Conservation (phyloP, 2,329 filamentous ascomycete species). For the Fusarium sp. region DNA sequence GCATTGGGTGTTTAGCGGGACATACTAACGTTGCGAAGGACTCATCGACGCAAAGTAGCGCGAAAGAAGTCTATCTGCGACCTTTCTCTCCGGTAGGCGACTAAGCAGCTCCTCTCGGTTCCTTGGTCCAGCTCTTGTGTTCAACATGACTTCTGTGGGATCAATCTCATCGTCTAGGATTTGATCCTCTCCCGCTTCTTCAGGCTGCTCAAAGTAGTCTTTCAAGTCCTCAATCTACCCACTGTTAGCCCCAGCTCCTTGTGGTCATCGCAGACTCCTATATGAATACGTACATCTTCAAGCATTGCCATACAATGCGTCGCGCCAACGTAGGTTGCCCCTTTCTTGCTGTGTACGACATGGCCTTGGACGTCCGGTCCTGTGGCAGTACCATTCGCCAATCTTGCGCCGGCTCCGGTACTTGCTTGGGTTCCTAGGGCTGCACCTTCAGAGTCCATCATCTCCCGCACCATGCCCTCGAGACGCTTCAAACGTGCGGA, state of each 20-base stretch:
- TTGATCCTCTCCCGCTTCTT: slow-evolving; percentile 50
- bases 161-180: slow-evolving; percentile 50
- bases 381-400: slow-evolving; percentile 13
- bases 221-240: slow-evolving; percentile 68
- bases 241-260: slow-evolving; percentile 2
- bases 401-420: background rate
- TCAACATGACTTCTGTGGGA: slow-evolving; percentile 56
- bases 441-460: slow-evolving; percentile 57
- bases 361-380: slow-evolving; percentile 50
- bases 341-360: slow-evolving; percentile 56
- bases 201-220: slow-evolving; percentile 64
- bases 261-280: background rate
- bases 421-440: background rate
- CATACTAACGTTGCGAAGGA: slow-evolving; percentile 60
- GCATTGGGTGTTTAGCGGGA: background rate
- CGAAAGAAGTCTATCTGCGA: slow-evolving; percentile 62
- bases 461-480: slow-evolving; percentile 66
- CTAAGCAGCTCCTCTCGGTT: slow-evolving; percentile 59
- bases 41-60: slow-evolving; percentile 65
- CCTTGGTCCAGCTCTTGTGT: slow-evolving; percentile 51
- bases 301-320: slow-evolving; percentile 71
- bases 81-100: slow-evolving; percentile 57
- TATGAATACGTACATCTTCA: slow-evolving; percentile 60
- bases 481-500: slow-evolving; percentile 64
- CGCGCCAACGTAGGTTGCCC: slow-evolving; percentile 65